Base-by-base conservation (phyloP, 805 yeast genomes). In the Pichia cephalocereana region DNA sequence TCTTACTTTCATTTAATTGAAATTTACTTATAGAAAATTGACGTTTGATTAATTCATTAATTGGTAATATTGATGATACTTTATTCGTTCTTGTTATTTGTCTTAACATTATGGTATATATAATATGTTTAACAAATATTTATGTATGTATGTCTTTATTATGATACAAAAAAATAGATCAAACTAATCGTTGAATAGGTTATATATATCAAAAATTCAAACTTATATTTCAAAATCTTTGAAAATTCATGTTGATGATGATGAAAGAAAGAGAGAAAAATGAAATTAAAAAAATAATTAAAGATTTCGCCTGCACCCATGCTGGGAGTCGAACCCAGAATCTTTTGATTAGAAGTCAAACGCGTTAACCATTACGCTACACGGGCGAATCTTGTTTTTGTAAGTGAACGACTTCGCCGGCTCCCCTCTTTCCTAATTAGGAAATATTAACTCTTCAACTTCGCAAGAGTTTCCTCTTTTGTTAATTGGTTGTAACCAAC, bases 351-450 rank as follows among this genome's bases (percentile, higher is more conserved):
- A 75, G 79, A 75, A 75, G 79, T 75, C 79, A 75, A 75, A 75
- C 77, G 80, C 79, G 80, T 73, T 75, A 74, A 75, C 80, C 79
- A 75, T 75, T 75, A 73, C 79, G 80, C 80, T 73, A 75, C 79
- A 68, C 76, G 70, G 75, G 76, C 77, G 31, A 11, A 11, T 30
- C 32, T 30, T 30, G 32, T 30, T 12, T 30, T 30, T n/a, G n/a
- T n/a, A n/a, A n/a, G n/a, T n/a, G n/a, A n/a, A n/a, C n/a, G n/a
- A n/a, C n/a, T n/a, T n/a, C n/a, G n/a, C n/a, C n/a, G n/a, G n/a
- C n/a, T n/a, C n/a, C n/a, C n/a, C n/a, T n/a, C n/a, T n/a, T n/a
- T n/a, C n/a, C n/a, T n/a, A n/a, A n/a, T n/a, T n/a, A n/a, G n/a
- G n/a, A n/a, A n/a, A n/a, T n/a, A n/a, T n/a, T n/a, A n/a, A n/a